Base-by-base conservation (phyloP, 805 yeast genomes). In the Metschnikowia cubensis region DNA sequence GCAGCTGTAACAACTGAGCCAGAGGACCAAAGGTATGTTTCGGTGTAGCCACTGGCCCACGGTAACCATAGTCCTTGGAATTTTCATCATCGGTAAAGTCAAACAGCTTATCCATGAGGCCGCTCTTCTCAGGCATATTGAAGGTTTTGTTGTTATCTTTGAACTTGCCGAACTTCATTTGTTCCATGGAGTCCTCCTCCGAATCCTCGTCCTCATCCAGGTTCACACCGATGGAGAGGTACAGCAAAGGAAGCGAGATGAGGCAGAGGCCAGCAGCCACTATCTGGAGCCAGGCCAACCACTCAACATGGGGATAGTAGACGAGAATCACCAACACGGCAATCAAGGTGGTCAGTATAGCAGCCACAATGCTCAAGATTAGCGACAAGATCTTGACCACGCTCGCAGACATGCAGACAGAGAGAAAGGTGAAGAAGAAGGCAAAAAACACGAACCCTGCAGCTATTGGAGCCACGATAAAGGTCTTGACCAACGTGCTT, bases 251-350 rank as follows among this genome's bases (percentile, higher is more conserved):
- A 2, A 84, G 52, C 1, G 82, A 66, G 2, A 82, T 48, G 50
- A 87, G 67, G 49, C 76, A 74, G 48, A 83, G 66, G 0, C 74
- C 84, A 11, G 87, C 85, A 3, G 88, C 77, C 1, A 85, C 89
- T 29, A 86, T 75, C 59, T 84, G 71, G 33, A 84, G 62, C 91
- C 92, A 87, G 7, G 84, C 75, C n/a, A 83, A 75, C 91, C 91
- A 87, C 6, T 74, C 67, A 15, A 84, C 73, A 53, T 83, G 71
- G 7, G 94, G 94, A 57, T 73, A 77, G 63, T 84, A 87, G 14
- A 81, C 68, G 45, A 87, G 59, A 35, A 85, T 74, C 0, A 73
- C 70, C 29, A 83, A 75, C 10, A 87, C 66, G 48, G 85, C 79
- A 21, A 77, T 67, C 37, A 85, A 55, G 0, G 84, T 76, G 8